Evolutionary conservation across 139 green algal genomes (phyloP), one percentile per base, ranked within the genome.

Genomic region (Chlorella sorokiniana): DNA sequence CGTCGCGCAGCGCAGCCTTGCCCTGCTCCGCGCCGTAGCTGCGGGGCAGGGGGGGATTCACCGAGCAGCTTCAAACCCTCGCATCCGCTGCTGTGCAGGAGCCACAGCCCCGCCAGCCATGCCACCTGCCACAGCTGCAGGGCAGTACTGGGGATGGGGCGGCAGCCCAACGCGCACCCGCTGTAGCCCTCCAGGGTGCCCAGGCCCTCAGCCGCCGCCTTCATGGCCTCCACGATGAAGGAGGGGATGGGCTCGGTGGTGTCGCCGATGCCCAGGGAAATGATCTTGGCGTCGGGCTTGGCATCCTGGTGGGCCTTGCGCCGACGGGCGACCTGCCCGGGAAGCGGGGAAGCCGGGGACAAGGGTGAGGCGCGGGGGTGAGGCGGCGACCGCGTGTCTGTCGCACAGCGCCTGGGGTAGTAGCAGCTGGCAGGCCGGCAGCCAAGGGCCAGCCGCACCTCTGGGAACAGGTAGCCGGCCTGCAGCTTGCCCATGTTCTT

Each of bases 381-480:
- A 56, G 16, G 48, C 48, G 48, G 48, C 16, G 48, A 16, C 14
- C 16, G 14, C 48, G 11, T 56, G 11, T 56, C 48, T 56, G 14
- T 16, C 11, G 14, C 14, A 16, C 48, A 56, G 48, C 48, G 48
- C 11, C 56, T 65, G 18, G 18, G 6, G 23, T 65, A 22, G 23
- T 29, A n/a, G 22, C 22, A 33, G 56, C 18, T 29, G 22, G 18
- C 18, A 33, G 56, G 22, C 18, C 23, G 56, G 56, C 56, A 29
- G 6, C 18, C 56, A 65, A n/a, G 56, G 10, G 11, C 16, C 1
- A 8, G 40, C 40, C 83, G 38, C 45, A 97, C 93, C 94, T 98
- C 95, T 38, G 97, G 97, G 87, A 99, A 99, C n/a, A 99, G 90
- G 83, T 99, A 99, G 44, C 97, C 97, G 16, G 97, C 97, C 69